phyloP scores from a whole-genome alignment of 2,329 filamentous ascomycete species.

The Ceratocystis eucalypticola region DNA sequence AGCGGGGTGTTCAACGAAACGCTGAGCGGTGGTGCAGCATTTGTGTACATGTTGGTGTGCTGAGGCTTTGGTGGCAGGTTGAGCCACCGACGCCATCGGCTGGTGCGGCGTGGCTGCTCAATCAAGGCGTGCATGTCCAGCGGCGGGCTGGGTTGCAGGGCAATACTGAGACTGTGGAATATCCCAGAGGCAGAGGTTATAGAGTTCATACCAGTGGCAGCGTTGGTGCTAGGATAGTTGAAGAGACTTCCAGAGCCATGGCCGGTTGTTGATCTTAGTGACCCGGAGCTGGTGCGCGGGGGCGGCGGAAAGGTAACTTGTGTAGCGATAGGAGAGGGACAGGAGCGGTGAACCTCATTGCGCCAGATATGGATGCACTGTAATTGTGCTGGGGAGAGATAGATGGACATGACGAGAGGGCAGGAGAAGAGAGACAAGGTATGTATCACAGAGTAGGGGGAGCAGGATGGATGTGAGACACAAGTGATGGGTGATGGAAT shows the following conservation, averaged over 20 bases:
- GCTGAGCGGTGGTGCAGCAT: slow-evolving; percentile 19
- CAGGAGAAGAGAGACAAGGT: neutral
- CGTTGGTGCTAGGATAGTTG: slow-evolving; percentile 19
- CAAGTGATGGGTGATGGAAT: neutral
- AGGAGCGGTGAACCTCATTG: slow-evolving; percentile 32
- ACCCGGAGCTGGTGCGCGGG: slow-evolving; percentile 26
- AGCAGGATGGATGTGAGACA: neutral
- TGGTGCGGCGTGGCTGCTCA: slow-evolving; percentile 21
- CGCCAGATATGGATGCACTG: slow-evolving; percentile 38
- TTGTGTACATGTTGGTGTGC: slow-evolving; percentile 20
- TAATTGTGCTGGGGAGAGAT: slow-evolving; percentile 23
- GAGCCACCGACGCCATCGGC: slow-evolving; percentile 19
- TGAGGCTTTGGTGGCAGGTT: slow-evolving; percentile 19
- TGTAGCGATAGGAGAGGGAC: slow-evolving; percentile 26
- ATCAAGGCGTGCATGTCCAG: slow-evolving; percentile 20
- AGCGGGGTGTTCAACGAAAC: slow-evolving; percentile 12
- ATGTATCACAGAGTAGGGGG: neutral
- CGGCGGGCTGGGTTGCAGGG: slow-evolving; percentile 22
- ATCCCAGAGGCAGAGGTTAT: slow-evolving; percentile 22
- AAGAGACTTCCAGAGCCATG: slow-evolving; percentile 17
- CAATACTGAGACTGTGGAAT: slow-evolving; percentile 24
- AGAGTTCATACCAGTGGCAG: slow-evolving; percentile 15
- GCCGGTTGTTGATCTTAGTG: slow-evolving; percentile 25
- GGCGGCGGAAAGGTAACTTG: slow-evolving; percentile 23
- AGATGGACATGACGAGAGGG: slow-evolving; percentile 15